These are phyloP conservation scores for Bidens hawaiensis DNA, from an alignment of 140 eudicot species.

Conservation along the genomic window DNA sequence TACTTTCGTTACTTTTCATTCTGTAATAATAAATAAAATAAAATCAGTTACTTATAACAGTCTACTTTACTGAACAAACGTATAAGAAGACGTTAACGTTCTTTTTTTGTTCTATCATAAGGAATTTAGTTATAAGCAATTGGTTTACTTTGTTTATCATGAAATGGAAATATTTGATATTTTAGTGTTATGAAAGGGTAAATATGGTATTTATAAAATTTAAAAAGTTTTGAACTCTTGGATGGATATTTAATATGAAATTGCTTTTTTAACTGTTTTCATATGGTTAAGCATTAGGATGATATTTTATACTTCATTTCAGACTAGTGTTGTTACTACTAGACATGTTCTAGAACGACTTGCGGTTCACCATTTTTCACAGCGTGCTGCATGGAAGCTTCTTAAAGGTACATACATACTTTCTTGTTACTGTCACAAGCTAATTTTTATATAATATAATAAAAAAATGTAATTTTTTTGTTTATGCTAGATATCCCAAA, in stretches of 20 bases:
- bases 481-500: slow-evolving; percentile 62
- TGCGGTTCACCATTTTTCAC: slow-evolving; percentile 70
- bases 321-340: slow-evolving; percentile 81
- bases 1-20: background rate
- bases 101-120: background rate
- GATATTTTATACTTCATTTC: background rate
- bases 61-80: background rate
- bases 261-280: background rate
- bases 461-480: background rate
- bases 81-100: background rate
- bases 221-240: background rate
- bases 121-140: background rate
- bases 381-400: slow-evolving; percentile 91
- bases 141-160: background rate
- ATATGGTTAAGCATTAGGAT: slow-evolving; percentile 10
- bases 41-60: background rate
- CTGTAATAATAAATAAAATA: background rate
- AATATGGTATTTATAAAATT: background rate
- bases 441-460: background rate
- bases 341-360: slow-evolving; percentile 85
- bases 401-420: slow-evolving; percentile 70
- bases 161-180: background rate
- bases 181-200: background rate
- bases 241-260: background rate
- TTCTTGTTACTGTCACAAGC: background rate